Evolutionary conservation across 768 basidiomycete genomes (phyloP).

Genomic region (Exsudoporus frostii): DNA sequence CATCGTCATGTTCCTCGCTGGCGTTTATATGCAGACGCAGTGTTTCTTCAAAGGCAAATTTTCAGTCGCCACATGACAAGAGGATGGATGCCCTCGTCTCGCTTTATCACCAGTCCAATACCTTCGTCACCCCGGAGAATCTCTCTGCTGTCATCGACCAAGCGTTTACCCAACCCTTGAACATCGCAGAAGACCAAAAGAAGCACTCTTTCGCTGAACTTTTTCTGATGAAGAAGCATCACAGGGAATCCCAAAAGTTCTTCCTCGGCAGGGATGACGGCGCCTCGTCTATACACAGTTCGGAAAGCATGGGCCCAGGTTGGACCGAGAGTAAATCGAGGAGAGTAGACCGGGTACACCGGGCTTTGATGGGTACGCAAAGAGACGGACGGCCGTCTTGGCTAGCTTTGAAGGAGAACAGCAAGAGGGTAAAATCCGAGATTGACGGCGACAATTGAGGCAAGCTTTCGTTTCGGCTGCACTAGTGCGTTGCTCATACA

Average conservation of each 20-base stretch:
- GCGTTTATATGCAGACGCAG: constrained; percentile 11
- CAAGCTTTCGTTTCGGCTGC: not conserved
- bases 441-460: constrained; percentile 2
- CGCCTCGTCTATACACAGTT: not conserved
- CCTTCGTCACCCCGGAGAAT: constrained; percentile 69
- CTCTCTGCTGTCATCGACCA: constrained; percentile 62
- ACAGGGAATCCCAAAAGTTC: constrained; percentile 20
- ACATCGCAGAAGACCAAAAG: constrained; percentile 17
- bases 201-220: constrained; percentile 17
- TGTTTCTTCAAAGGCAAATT: constrained; percentile 20
- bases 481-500: constrained; percentile 1
- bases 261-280: constrained; percentile 28
- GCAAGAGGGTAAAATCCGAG: constrained; percentile 16
- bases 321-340: constrained; percentile 27
- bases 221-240: constrained; percentile 6
- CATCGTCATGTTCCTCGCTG: constrained; percentile 6
- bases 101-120: constrained; percentile 73
- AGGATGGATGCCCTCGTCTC: constrained; percentile 70
- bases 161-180: constrained; percentile 43
- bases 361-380: constrained; percentile 28
- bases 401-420: constrained; percentile 31
- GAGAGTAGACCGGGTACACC: constrained; percentile 26
- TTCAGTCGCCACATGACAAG: constrained; percentile 19
- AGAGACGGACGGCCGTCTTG: constrained; percentile 32
- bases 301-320: constrained; percentile 30